These are phyloP conservation scores for Arabis alpina DNA, from an alignment of 345 rosid genomes.

Conservation along the genomic window DNA sequence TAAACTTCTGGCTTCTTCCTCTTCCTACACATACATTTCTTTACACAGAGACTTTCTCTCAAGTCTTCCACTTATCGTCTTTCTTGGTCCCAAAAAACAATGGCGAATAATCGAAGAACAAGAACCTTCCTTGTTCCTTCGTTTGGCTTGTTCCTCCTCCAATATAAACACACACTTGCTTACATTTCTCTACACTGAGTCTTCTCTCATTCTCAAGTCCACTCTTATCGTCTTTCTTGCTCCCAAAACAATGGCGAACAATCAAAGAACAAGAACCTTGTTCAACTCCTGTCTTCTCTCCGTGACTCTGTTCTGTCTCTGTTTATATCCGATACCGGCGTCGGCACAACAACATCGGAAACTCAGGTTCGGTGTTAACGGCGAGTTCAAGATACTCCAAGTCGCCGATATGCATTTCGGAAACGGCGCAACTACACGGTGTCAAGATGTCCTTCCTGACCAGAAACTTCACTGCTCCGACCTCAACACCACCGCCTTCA, in stretches of 20 bases:
- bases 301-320: slow-evolving; percentile 21
- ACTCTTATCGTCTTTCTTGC: background rate
- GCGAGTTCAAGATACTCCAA: slow-evolving; percentile 86
- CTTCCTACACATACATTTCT: background rate
- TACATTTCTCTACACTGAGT: background rate
- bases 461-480: slow-evolving; percentile 69
- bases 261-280: background rate
- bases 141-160: too few relatives aligned
- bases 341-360: slow-evolving; percentile 35
- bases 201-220: background rate
- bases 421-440: slow-evolving; percentile 65
- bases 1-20: too few relatives aligned
- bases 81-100: slow-evolving; percentile 3
- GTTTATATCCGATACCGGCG: slow-evolving; percentile 32
- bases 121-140: background rate
- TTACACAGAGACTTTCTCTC: background rate
- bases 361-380: slow-evolving; percentile 59
- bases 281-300: slow-evolving; percentile 12
- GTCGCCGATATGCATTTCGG: slow-evolving; percentile 95
- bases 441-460: slow-evolving; percentile 55
- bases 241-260: slow-evolving; percentile 28
- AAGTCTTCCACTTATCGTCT: background rate
- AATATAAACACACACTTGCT: background rate
- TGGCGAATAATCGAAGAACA: slow-evolving; percentile 31
- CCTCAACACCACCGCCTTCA: slow-evolving; percentile 81